Evolutionary conservation across 345 rosid genomes (phyloP), one percentile per base, ranked within the genome.

Genomic region (Ricinus communis): DNA sequence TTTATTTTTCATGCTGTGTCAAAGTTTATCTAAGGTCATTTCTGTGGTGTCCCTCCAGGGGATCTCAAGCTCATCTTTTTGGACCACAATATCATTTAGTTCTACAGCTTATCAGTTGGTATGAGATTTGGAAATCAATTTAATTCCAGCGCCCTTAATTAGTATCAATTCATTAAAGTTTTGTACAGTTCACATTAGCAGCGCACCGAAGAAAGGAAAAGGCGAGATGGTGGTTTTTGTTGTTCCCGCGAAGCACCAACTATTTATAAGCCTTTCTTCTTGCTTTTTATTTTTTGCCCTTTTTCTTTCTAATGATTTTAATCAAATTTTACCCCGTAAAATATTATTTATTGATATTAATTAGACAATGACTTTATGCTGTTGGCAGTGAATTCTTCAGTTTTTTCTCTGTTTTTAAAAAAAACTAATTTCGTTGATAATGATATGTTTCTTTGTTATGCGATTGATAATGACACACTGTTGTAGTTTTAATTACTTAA

Each of bases 61-160:
- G 38, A 33, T 43, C 8, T 12, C 18, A 31, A n/a, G 47, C 11
- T 21, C 25, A 22, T 24, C 69, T 14, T 38, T 24, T 46, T 66
- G 77, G 51, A 71, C 62, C 72, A 71, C 70, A 15, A 33, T 66
- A 76, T 69, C 77, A 70, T 63, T 59, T 21, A 66, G 65, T n/a
- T 71, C 46, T 4, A 25, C 25, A 59, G 52, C 43, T 24, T 62
- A 11, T 47, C 56, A 47, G 62, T 45, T 30, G 70, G 69, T 38
- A 65, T 55, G 55, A 46, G 52, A 18, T 28, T 50, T 68, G 45
- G 24, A 57, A 50, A n/a, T 49, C 36, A 47, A 52, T 71, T 61
- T 15, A n/a, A 51, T 43, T 18, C 19, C 1, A 31, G 51, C 40
- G 27, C 56, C 28, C 31, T 52, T 50, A n/a, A n/a, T 31, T 75